Evolutionary conservation across 2,329 filamentous ascomycete species (phyloP), one percentile per base, ranked within the genome.

Genomic region (Pseudogymnoascus sp.): DNA sequence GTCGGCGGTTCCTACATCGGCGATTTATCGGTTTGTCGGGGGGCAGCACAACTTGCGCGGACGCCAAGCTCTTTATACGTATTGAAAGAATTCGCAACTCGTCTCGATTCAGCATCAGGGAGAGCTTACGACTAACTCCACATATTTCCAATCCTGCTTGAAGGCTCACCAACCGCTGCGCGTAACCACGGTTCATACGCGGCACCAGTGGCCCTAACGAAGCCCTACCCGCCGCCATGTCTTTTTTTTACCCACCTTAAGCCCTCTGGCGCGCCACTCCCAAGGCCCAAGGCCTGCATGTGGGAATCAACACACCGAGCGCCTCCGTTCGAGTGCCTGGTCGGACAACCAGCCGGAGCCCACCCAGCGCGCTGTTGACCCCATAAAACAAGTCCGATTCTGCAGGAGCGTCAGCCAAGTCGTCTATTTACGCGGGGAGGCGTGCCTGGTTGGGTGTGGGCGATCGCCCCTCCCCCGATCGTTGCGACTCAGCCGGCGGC

Each of bases 41-140:
- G 43, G 43, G 25, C 30, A 50, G 4, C 43, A 50, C 14, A 30
- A 25, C 14, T 30, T 50, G 43, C 43, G 25, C 25, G 43, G 43
- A 30, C 9, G 22, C n/a, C 22, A 47, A 41, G 38, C 16, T 18
- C 18, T 11, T 14, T 12, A 12, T 50, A 50, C 43, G 43, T 50
- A 30, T n/a, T 50, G 22, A 30, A 47, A 54, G 43, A 30, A 54
- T 28, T 54, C 43, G 20, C 43, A 54, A 54, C 43, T 32, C 43
- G 8, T 30, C 43, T 54, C n/a, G 43, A 54, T 30, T 54, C 43
- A 32, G 14, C 43, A 30, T 32, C 43, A 30, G n/a, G 22, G 22
- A 30, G 25, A 54, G 43, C 43, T 54, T 54, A 54, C 43, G 43
- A 54, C 43, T 14, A 30, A 54, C 43, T 54, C 43, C 43, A 54